Conservation (phyloP, 129 eudicot genomes). For the Centrapalus pauciflorus region DNA sequence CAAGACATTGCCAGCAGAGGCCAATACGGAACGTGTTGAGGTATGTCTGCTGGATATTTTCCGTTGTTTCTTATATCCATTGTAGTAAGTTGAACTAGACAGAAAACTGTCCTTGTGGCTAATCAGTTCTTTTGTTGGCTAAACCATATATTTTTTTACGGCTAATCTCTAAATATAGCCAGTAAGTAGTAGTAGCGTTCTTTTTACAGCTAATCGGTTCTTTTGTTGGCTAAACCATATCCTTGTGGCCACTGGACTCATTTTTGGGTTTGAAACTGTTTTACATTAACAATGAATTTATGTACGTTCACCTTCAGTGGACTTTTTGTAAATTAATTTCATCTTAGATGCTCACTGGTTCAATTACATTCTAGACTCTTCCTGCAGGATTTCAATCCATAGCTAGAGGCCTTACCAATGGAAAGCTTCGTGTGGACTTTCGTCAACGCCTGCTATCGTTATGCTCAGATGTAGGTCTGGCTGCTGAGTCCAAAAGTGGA, state of each 20-base stretch:
- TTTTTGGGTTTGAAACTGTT: constrained; percentile 8
- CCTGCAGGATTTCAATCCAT: constrained; percentile 93
- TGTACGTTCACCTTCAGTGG: constrained; percentile 12
- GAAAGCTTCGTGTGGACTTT: constrained; percentile 77
- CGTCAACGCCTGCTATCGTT: constrained; percentile 90
- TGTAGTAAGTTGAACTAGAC: not conserved
- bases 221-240: not conserved
- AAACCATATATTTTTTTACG: too few species aligned
- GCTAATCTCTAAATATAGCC: not conserved
- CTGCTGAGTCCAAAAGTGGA: constrained; percentile 96
- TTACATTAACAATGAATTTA: constrained; percentile 2
- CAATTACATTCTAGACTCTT: constrained; percentile 87
- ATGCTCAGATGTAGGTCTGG: constrained; percentile 99
- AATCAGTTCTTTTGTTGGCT: too few species aligned
- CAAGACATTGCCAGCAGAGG: constrained; percentile 86
- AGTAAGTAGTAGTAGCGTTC: not conserved
- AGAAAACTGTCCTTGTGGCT: too few species aligned
- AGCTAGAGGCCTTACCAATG: constrained; percentile 65
- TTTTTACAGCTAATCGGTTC: not conserved
- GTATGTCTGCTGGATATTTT: constrained; percentile 33
- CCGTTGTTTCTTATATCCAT: not conserved
- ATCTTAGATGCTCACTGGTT: constrained; percentile 69
- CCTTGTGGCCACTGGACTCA: not conserved
- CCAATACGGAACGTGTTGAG: constrained; percentile 98
- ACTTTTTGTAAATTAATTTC: constrained; percentile 6